Percentiles rank a stretch among this genome's conserved stretches.
Evolutionary conservation across 208 protist species (phyloP).

Genomic region (Crithidia expoeki): DNA sequence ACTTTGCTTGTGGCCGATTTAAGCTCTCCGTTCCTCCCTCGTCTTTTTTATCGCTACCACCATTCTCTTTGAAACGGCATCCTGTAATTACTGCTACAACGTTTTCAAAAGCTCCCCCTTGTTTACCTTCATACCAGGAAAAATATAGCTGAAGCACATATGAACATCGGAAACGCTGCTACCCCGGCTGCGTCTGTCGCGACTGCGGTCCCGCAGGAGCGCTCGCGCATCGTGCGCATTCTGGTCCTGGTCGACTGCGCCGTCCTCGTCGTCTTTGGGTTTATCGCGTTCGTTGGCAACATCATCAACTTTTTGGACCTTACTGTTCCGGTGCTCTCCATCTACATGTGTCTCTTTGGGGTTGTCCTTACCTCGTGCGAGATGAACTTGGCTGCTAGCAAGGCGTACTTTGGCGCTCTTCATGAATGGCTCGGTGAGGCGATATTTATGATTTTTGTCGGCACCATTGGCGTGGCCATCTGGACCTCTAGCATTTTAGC

Average conservation of each 20-base stretch:
- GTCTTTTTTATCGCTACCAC: background rate
- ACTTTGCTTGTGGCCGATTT: too few relatives aligned
- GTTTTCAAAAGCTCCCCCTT: background rate
- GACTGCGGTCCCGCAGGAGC: conserved; percentile 3
- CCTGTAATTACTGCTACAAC: too few relatives aligned
- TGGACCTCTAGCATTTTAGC: conserved; percentile 20
- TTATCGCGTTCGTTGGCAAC: conserved; percentile 34
- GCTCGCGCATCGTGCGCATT: conserved; percentile 16
- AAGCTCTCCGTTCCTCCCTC: background rate
- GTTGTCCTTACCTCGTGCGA: conserved; percentile 24
- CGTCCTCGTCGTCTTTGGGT: conserved; percentile 30
- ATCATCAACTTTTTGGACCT: conserved; percentile 31
- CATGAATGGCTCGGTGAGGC: conserved; percentile 38
- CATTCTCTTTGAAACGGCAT: background rate
- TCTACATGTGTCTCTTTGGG: conserved; percentile 50
- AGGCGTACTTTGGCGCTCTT: conserved; percentile 39
- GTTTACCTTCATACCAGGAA: background rate
- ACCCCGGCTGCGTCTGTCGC: background rate
- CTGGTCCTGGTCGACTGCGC: conserved; percentile 29
- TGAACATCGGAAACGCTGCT: conserved; percentile 14
- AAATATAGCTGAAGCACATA: background rate
- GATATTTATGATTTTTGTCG: conserved; percentile 50
- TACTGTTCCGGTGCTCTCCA: conserved; percentile 28
- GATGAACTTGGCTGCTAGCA: conserved; percentile 30
- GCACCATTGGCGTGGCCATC: conserved; percentile 42